phyloP scores from a whole-genome alignment of 805 yeast species.

The Sugiyamaella americana region DNA sequence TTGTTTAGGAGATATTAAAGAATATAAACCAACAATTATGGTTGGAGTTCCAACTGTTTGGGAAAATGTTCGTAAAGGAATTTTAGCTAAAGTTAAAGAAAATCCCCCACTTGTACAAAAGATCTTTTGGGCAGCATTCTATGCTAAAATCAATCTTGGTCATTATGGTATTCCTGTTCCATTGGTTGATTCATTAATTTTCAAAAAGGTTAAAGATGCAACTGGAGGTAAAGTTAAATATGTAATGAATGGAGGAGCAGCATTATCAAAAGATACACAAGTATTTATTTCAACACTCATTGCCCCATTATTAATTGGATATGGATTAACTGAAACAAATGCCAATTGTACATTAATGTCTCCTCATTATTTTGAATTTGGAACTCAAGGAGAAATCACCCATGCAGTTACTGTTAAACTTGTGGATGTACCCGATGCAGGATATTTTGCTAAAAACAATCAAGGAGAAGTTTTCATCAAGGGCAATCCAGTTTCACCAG shows the following conservation, averaged over 20 bases:
- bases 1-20: slow-evolving; percentile 81
- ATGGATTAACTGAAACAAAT: slow-evolving; percentile 93
- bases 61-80: slow-evolving; percentile 94
- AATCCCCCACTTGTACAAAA: slow-evolving; percentile 63
- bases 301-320: slow-evolving; percentile 87
- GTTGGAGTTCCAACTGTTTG: slow-evolving; percentile 99
- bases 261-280: slow-evolving; percentile 77
- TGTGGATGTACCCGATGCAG: slow-evolving; percentile 86
- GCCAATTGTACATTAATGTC: slow-evolving; percentile 76
- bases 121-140: slow-evolving; percentile 83
- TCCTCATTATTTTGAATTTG: slow-evolving; percentile 60
- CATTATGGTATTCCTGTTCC: slow-evolving; percentile 72
- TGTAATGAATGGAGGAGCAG: slow-evolving; percentile 88
- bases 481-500: slow-evolving; percentile 67
- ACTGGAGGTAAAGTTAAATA: slow-evolving; percentile 84
- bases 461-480: slow-evolving; percentile 87
- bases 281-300: slow-evolving; percentile 66
- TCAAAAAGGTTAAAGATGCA: slow-evolving; percentile 84
- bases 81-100: slow-evolving; percentile 63
- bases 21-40: slow-evolving; percentile 87
- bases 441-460: slow-evolving; percentile 80
- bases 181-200: slow-evolving; percentile 64
- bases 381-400: slow-evolving; percentile 74
- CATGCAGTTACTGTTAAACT: slow-evolving; percentile 83
- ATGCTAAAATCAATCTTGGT: slow-evolving; percentile 60